These are phyloP conservation scores for Suillus placidus DNA, from an alignment of 768 basidiomycete species.

Conservation along the genomic window DNA sequence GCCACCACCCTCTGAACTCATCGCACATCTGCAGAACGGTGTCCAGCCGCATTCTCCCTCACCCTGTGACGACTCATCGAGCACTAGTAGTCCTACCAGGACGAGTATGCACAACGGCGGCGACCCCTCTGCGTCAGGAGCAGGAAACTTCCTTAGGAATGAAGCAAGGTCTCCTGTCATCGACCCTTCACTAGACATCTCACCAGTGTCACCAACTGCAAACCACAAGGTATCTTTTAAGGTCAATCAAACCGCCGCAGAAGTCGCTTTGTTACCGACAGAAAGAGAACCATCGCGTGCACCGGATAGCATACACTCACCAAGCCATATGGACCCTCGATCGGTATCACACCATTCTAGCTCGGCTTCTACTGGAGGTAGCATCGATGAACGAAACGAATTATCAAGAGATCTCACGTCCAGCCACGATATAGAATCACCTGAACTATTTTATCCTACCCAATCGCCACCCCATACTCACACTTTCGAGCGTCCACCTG, in stretches of 20 bases:
- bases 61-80: constrained; percentile 27
- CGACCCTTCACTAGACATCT: constrained; percentile 40
- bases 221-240: constrained; percentile 21
- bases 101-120: constrained; percentile 20
- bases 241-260: constrained; percentile 32
- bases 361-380: constrained; percentile 15
- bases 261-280: constrained; percentile 39
- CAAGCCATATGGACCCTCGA: constrained; percentile 8
- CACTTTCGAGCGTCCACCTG: constrained; percentile 39
- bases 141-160: constrained; percentile 16
- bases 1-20: constrained; percentile 24
- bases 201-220: constrained; percentile 22
- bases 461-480: constrained; percentile 29
- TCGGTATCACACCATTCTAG: constrained; percentile 15
- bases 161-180: constrained; percentile 32
- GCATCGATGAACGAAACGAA: constrained; percentile 20
- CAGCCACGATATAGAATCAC: constrained; percentile 7
- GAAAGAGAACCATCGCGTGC: constrained; percentile 30
- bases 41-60: constrained; percentile 24
- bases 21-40: constrained; percentile 26
- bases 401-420: constrained; percentile 27
- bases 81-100: constrained; percentile 28
- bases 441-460: constrained; percentile 23
- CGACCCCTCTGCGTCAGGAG: constrained; percentile 23
- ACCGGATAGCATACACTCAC: constrained; percentile 8